Evolutionary conservation across 768 basidiomycete genomes (phyloP).

Genomic region (Tremella mesenterica): DNA sequence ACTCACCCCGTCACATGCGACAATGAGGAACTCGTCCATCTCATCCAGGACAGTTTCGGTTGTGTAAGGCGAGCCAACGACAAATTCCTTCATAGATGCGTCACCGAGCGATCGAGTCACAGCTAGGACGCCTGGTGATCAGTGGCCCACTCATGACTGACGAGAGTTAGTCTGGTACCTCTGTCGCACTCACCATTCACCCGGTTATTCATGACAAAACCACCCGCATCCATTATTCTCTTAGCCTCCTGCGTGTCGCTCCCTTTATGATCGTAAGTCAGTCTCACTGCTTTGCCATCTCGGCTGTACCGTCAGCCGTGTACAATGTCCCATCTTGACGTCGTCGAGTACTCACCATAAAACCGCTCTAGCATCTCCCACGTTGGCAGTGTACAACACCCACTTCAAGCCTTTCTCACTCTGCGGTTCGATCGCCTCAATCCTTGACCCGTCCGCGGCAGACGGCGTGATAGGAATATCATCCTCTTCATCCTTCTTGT

Average conservation of each 20-base stretch:
- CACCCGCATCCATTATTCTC: conserved; percentile 92
- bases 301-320: conserved; percentile 47
- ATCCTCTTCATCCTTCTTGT: conserved; percentile 8
- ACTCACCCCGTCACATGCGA: conserved; percentile 95
- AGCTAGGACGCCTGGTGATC: conserved; percentile 59
- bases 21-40: conserved; percentile 85
- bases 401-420: conserved; percentile 52
- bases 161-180: too few species aligned
- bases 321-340: neutral
- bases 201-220: conserved; percentile 96
- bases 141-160: too few species aligned
- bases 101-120: conserved; percentile 95
- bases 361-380: conserved; percentile 90
- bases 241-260: conserved; percentile 95
- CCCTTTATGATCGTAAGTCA: conserved; percentile 99
- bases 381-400: conserved; percentile 90
- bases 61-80: conserved; percentile 94
- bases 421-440: conserved; percentile 52
- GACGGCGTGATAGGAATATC: neutral
- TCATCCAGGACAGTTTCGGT: conserved; percentile 90
- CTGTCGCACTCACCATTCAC: conserved; percentile 62
- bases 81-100: conserved; percentile 98
- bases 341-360: conserved; percentile 52
- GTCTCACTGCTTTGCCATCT: conserved; percentile 74
- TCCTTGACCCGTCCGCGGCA: conserved; percentile 44